Evolutionary conservation across 139 green algal species (phyloP).

Genomic region (Chlamydomonas asymmetrica): DNA sequence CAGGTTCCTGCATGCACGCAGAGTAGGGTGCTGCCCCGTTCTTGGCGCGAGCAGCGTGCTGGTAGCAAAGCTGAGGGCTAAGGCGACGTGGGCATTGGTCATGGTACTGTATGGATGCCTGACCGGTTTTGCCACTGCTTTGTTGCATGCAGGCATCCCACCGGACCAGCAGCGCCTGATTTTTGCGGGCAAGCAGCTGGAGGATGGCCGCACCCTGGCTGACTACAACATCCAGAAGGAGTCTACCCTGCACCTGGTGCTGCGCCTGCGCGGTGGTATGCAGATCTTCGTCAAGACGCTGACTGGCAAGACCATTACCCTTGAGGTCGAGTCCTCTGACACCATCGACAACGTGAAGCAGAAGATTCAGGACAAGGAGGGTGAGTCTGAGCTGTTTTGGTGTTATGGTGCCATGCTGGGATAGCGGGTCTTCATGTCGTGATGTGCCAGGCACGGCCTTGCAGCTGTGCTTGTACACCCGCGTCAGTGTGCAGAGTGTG

Average conservation of each 20-base stretch:
- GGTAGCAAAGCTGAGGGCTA: too few species aligned
- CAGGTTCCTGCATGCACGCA: not conserved
- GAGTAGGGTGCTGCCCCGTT: not conserved
- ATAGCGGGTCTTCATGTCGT: too few species aligned
- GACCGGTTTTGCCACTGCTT: slow-evolving; percentile 62
- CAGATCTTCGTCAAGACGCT: slow-evolving; percentile 90
- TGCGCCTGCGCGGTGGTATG: slow-evolving; percentile 54
- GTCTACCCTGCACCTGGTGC: slow-evolving; percentile 69
- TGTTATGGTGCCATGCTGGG: too few species aligned
- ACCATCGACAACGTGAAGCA: slow-evolving; percentile 91
- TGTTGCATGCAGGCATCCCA: slow-evolving; percentile 71
- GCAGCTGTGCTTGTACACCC: too few species aligned
- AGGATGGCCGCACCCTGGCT: slow-evolving; percentile 87
- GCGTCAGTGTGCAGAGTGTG: not conserved
- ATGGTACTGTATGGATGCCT: not conserved
- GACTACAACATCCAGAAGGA: slow-evolving; percentile 97
- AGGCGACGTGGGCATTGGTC: too few species aligned
- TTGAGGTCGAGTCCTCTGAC: slow-evolving; percentile 65
- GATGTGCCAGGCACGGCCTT: too few species aligned
- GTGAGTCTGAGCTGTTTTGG: too few species aligned
- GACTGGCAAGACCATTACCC: slow-evolving; percentile 80
- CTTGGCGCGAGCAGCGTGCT: too few species aligned
- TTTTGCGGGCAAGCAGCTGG: slow-evolving; percentile 93
- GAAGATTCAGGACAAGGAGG: slow-evolving; percentile 95
- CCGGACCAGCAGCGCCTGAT: slow-evolving; percentile 94